Percentiles rank a stretch among this genome's conserved stretches.
Evolutionary conservation across 2,329 filamentous ascomycete genomes (phyloP).

Genomic region (Aspergillus ochraceoroseus): DNA sequence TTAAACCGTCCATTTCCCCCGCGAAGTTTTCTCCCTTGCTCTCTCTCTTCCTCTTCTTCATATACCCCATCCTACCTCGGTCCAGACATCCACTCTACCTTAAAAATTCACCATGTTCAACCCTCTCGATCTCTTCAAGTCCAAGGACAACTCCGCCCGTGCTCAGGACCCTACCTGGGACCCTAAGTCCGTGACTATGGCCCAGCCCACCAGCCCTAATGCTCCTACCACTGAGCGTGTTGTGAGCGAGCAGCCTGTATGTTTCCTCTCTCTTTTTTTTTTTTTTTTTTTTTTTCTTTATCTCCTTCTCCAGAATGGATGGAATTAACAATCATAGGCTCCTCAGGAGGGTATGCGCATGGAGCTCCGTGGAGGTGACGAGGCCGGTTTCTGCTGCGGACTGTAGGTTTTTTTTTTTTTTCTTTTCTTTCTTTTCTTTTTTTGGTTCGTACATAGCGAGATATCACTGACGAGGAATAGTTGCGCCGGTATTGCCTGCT

Average conservation of each 20-base stretch:
- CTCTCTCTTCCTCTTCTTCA: background rate
- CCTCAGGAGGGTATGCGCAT: constrained; percentile 21
- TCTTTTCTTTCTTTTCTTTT: background rate
- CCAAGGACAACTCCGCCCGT: constrained; percentile 16
- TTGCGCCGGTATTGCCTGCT: constrained; percentile 27
- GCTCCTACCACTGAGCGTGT: constrained; percentile 20
- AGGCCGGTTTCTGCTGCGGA: constrained; percentile 29
- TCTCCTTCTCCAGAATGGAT: background rate
- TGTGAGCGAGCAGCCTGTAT: constrained; percentile 25
- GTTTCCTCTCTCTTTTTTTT: constrained; percentile 1
- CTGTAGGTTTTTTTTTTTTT: constrained; percentile 20
- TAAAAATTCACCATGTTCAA: constrained; percentile 27
- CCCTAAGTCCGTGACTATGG: constrained; percentile 27
- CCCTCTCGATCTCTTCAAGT: constrained; percentile 29
- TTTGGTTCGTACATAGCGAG: background rate
- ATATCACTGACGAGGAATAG: too few relatives aligned
- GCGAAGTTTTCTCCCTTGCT: too few relatives aligned
- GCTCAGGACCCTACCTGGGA: constrained; percentile 23
- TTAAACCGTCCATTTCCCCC: too few relatives aligned
- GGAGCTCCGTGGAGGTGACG: constrained; percentile 29
- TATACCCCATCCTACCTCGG: background rate
- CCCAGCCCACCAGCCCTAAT: constrained; percentile 25
- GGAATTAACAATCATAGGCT: too few relatives aligned
- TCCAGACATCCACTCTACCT: background rate
- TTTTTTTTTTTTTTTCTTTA: background rate